Conservation (phyloP, 1,284 basidiomycete species). For the Trichosporon ovoides region DNA sequence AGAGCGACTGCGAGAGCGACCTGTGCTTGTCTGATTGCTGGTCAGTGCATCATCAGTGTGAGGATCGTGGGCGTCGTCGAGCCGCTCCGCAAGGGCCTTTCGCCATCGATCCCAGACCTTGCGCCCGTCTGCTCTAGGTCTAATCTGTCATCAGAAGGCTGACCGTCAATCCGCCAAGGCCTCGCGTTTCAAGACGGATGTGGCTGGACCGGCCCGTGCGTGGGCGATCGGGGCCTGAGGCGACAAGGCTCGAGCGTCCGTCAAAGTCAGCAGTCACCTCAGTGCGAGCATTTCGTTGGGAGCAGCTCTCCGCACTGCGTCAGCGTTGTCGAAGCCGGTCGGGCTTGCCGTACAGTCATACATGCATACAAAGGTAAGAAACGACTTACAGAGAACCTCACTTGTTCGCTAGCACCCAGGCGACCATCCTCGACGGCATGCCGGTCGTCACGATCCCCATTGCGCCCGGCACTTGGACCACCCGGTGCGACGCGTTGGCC, state of each 20-base stretch:
- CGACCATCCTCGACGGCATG: slow-evolving; percentile 17
- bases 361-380: background rate
- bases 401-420: slow-evolving; percentile 9
- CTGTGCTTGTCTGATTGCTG: slow-evolving; percentile 2
- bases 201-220: slow-evolving; percentile 1
- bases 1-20: too few relatives aligned
- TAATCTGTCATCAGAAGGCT: too few relatives aligned
- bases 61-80: too few relatives aligned
- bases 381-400: background rate
- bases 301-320: background rate
- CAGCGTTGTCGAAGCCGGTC: background rate
- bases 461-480: slow-evolving; percentile 9
- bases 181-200: background rate
- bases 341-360: background rate
- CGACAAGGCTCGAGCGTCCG: background rate
- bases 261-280: too few relatives aligned
- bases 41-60: too few relatives aligned
- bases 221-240: background rate
- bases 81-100: too few relatives aligned
- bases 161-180: too few relatives aligned
- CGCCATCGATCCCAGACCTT: too few relatives aligned
- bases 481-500: slow-evolving; percentile 7
- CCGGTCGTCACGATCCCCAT: slow-evolving; percentile 19
- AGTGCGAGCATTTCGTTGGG: too few relatives aligned
- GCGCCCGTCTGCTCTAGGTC: too few relatives aligned